phyloP scores from a whole-genome alignment of 1,284 basidiomycete species.

The Leccinum subrobustum region DNA sequence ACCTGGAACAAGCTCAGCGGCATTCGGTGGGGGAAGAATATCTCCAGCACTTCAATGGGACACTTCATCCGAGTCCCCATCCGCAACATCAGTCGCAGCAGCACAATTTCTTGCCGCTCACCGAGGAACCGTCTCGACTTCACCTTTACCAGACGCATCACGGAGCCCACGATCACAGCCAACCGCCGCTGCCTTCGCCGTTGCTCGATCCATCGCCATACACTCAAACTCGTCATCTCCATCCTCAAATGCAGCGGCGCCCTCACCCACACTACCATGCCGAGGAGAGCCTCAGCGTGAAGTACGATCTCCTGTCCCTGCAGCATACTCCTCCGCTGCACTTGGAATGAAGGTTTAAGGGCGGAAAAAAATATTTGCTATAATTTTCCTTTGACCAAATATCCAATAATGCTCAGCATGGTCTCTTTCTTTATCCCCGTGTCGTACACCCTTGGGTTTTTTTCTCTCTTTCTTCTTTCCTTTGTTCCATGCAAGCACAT shows the following conservation, averaged over 20 bases:
- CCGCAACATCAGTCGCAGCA: conserved; percentile 23
- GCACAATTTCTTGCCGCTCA: conserved; percentile 24
- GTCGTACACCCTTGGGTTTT: background rate
- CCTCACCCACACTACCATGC: conserved; percentile 30
- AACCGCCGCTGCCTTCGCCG: conserved; percentile 23
- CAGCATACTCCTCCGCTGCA: conserved; percentile 33
- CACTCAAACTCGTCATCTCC: conserved; percentile 29
- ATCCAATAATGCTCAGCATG: conserved; percentile 26
- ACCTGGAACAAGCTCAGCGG: conserved; percentile 28
- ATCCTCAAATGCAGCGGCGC: conserved; percentile 28
- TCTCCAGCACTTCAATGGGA: conserved; percentile 31
- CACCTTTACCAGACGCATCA: conserved; percentile 36
- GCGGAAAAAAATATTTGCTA: conserved; percentile 13
- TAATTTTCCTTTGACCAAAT: conserved; percentile 28
- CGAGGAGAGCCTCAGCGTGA: conserved; percentile 34
- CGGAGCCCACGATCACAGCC: conserved; percentile 22
- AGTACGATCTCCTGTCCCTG: conserved; percentile 34
- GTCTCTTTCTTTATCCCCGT: conserved; percentile 8
- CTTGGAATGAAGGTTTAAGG: conserved; percentile 34
- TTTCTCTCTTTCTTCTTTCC: background rate
- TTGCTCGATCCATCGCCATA: conserved; percentile 33
- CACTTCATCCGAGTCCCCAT: conserved; percentile 23
- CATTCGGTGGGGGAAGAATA: conserved; percentile 34
- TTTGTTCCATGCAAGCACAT: conserved; percentile 15
- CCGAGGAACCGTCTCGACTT: conserved; percentile 31